Evolutionary conservation across 192 early-diverging fungal species (phyloP), one percentile per base, ranked within the genome.

Genomic region (Obelidium mucronatum): DNA sequence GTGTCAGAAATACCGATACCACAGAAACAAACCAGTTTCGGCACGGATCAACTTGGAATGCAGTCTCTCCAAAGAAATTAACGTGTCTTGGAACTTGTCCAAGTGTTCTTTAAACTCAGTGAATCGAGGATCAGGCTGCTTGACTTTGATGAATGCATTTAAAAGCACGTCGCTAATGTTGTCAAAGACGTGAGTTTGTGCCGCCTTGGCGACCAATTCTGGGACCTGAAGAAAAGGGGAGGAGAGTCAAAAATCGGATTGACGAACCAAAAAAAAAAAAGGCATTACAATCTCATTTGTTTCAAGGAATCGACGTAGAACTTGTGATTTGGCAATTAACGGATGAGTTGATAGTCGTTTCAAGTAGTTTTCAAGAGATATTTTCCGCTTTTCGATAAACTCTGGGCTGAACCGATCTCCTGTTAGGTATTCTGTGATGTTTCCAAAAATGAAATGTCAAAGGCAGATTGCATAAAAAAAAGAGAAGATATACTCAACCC

Each of bases 391-490:
- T 68, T 92, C 90, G 22, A 97, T 90, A 90, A 99, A 99, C 40
- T 98, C 96, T 5, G 87, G 80, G 75, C 91, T 91, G 82, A 99
- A 99, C 39, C 97, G 86, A 81, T 98, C 95, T 4, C 97, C 97
- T 28, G 94, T 97, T 24, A 99, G 83, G 75, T 97, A 99, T 80
- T 96, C 95, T 93, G n/a, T 1, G 36, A n/a, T n/a, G n/a, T n/a
- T n/a, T n/a, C n/a, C n/a, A 66, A 13, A 39, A 66, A 28, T 13
- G 64, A 52, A 15, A 39, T n/a, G 30, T 24, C 1, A n/a, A n/a
- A n/a, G n/a, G n/a, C n/a, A n/a, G n/a, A n/a, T n/a, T n/a, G n/a
- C n/a, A n/a, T n/a, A n/a, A n/a, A n/a, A n/a, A n/a, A n/a, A n/a
- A n/a, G n/a, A n/a, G n/a, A n/a, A n/a, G n/a, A n/a, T n/a, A n/a